Conservation (phyloP, 163 green algal genomes). For the Scenedesmus sp. region DNA sequence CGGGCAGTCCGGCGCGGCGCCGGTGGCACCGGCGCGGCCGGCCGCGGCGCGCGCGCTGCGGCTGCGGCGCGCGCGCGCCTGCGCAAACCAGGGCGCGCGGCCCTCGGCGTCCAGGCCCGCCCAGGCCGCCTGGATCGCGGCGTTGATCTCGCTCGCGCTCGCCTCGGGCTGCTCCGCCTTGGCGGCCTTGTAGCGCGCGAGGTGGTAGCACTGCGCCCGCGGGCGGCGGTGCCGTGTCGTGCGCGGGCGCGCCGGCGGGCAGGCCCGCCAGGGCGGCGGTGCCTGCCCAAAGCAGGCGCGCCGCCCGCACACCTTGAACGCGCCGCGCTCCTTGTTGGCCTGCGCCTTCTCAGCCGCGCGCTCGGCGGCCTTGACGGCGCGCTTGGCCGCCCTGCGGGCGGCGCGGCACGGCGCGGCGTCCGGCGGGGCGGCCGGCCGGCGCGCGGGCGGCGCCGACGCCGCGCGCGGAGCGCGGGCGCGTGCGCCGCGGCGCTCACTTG, state of each 20-base stretch:
- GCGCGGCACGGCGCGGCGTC: too few relatives aligned
- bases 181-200: neutral
- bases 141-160: conserved; percentile 1
- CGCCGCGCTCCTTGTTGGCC: neutral
- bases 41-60: neutral
- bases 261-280: neutral
- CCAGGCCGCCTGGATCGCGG: conserved; percentile 5
- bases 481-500: neutral
- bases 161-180: neutral
- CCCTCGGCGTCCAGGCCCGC: neutral
- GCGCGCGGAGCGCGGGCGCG: too few relatives aligned
- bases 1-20: neutral
- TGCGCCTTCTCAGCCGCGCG: neutral
- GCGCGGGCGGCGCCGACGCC: too few relatives aligned
- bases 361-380: conserved; percentile 3
- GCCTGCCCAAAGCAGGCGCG: neutral
- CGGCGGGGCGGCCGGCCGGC: too few relatives aligned
- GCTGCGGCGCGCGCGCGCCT: neutral
- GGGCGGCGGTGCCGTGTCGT: too few relatives aligned
- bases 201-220: conserved; percentile 8
- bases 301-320: conserved; percentile 4
- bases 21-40: neutral
- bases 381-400: neutral
- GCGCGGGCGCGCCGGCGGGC: too few relatives aligned
- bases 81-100: neutral